Evolutionary conservation across 148 eudicot species (phyloP), one percentile per base, ranked within the genome.

Genomic region (Camellia japonica): DNA sequence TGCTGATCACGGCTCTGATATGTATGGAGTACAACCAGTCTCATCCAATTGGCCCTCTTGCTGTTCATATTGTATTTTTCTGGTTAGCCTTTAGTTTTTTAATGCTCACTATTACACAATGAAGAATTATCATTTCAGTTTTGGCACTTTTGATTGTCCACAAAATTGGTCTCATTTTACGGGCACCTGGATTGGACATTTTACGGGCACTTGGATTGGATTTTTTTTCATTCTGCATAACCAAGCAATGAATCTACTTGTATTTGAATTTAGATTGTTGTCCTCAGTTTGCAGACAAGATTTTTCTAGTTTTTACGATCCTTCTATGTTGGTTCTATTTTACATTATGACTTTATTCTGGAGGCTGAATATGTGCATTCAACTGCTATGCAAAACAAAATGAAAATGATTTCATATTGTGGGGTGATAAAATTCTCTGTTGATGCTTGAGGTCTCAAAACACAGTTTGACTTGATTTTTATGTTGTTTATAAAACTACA

Each of bases 361-460:
- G 74, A 19, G 41, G 41, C 30, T 71, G 56, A 49, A 49, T 71
- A 47, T 49, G 16, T 71, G 55, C 58, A 49, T 71, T 38, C 74
- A 71, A 71, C 56, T 71, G 49, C 2, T 70, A 70, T n/a, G 55
- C 54, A 18, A 70, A 47, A 7, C 19, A 68, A 68, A 46, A 43
- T 15, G 18, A 43, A 30, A 41, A 30, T 38, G 44, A 68, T 68
- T 43, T 68, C 52, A 14, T 68, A 18, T 67, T 7, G 7, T 47
- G 51, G 51, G 51, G 30, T 67, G n/a, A 46, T 46, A 18, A 41
- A 41, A 42, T 30, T 30, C 63, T 41, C n/a, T 41, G 71, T 67
- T 67, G 46, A 68, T 68, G 23, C 43, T 68, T 68, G 52, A 68
- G 23, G 52, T 68, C 72, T 42, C 12, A 68, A 18, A 41, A 68